Percentiles rank a stretch among this genome's conserved stretches.
These are phyloP conservation scores for Castanopsis chinensis DNA, from an alignment of 306 rosid genomes.

Conservation along the genomic window DNA sequence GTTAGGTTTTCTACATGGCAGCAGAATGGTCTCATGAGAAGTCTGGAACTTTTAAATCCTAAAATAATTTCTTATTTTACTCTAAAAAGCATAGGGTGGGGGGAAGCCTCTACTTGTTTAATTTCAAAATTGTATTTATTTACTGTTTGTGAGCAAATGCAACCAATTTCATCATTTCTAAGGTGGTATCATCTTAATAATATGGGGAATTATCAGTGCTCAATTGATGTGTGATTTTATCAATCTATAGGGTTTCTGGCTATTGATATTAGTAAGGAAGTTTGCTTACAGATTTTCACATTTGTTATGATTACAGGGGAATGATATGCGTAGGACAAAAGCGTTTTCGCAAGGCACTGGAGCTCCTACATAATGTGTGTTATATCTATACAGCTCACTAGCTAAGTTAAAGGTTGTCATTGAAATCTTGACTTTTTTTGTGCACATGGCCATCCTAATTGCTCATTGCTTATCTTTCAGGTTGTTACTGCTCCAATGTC, in stretches of 20 bases:
- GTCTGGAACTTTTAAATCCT: not conserved
- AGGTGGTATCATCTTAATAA: too few relatives aligned
- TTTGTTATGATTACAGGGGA: constrained; percentile 55
- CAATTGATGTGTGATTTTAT: not conserved
- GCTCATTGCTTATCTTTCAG: constrained; percentile 42
- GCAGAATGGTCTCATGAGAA: not conserved
- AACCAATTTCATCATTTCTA: too few relatives aligned
- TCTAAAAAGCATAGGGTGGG: not conserved
- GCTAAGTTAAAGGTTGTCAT: constrained; percentile 16
- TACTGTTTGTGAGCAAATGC: too few relatives aligned
- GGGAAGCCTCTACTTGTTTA: not conserved
- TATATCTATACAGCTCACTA: constrained; percentile 11
- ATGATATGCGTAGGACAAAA: constrained; percentile 95
- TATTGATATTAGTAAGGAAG: constrained; percentile 1
- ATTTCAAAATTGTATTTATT: not conserved
- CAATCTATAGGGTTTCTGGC: not conserved
- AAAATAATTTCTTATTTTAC: not conserved
- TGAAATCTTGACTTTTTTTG: constrained; percentile 1
- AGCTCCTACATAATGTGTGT: constrained; percentile 87
- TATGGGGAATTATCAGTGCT: too few relatives aligned
- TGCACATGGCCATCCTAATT: not conserved
- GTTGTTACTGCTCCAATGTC: constrained; percentile 96
- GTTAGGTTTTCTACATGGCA: not conserved
- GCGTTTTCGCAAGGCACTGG: constrained; percentile 76
- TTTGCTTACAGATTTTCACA: constrained; percentile 25